These are phyloP conservation scores for Globisporangium paroecandrum DNA, from an alignment of 352 stramenopile genomes.

Conservation along the genomic window DNA sequence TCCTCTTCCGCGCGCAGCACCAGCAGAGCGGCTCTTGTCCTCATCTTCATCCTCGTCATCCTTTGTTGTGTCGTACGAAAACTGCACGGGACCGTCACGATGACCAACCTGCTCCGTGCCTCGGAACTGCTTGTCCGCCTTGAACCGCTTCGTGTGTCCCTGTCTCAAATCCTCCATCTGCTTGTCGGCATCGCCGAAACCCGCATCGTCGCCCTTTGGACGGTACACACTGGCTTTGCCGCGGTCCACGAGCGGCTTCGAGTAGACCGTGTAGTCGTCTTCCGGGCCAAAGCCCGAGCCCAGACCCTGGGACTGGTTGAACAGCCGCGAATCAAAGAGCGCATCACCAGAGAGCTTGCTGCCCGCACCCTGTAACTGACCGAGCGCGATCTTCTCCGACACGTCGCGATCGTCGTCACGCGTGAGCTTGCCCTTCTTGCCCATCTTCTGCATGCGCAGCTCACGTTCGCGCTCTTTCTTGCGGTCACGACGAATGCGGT, in stretches of 20 bases:
- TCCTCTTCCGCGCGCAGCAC: slow-evolving; percentile 6
- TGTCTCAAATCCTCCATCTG: slow-evolving; percentile 92
- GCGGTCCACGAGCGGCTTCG: slow-evolving; percentile 94
- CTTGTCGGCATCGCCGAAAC: slow-evolving; percentile 76
- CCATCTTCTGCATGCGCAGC: slow-evolving; percentile 94
- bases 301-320: slow-evolving; percentile 97
- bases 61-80: slow-evolving; percentile 64
- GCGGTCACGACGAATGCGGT: slow-evolving; percentile 89
- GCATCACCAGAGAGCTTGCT: slow-evolving; percentile 79
- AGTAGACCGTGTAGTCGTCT: slow-evolving; percentile 99
- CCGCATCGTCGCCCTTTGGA: slow-evolving; percentile 86
- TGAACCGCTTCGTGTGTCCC: slow-evolving; percentile 78
- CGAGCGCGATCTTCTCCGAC: slow-evolving; percentile 98
- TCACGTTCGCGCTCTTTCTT: slow-evolving; percentile 95
- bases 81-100: slow-evolving; percentile 84
- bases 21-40: background rate
- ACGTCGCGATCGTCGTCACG: slow-evolving; percentile 96
- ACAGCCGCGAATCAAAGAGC: slow-evolving; percentile 97
- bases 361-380: slow-evolving; percentile 90
- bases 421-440: slow-evolving; percentile 87
- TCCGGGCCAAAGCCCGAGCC: slow-evolving; percentile 95
- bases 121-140: slow-evolving; percentile 87
- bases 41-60: slow-evolving; percentile 34
- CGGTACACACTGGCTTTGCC: slow-evolving; percentile 88
- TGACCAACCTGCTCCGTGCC: slow-evolving; percentile 67